Evolutionary conservation across 2,329 filamentous ascomycete genomes (phyloP).

Genomic region (Zymoseptoria passerinii): DNA sequence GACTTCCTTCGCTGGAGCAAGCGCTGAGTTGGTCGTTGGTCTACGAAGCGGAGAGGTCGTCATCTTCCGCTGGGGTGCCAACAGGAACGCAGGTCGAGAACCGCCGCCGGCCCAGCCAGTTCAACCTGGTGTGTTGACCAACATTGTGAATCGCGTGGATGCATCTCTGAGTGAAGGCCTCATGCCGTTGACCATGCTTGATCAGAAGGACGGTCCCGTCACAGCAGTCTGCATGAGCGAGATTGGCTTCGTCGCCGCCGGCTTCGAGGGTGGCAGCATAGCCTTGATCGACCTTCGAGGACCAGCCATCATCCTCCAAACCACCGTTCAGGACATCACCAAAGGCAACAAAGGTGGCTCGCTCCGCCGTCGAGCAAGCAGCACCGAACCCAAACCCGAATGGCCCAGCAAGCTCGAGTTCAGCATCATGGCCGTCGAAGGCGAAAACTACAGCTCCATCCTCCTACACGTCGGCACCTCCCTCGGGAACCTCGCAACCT

Average conservation of each 20-base stretch:
- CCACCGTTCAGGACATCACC: constrained; percentile 61
- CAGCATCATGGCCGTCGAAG: constrained; percentile 84
- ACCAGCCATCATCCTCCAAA: constrained; percentile 72
- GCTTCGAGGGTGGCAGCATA: constrained; percentile 73
- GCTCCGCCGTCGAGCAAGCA: constrained; percentile 50
- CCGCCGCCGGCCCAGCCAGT: constrained; percentile 43
- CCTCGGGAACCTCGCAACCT: constrained; percentile 72
- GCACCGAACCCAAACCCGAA: constrained; percentile 48
- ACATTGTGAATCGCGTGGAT: constrained; percentile 67
- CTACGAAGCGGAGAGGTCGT: constrained; percentile 75
- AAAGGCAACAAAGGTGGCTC: constrained; percentile 70
- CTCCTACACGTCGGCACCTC: constrained; percentile 86
- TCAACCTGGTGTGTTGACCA: constrained; percentile 50
- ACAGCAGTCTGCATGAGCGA: constrained; percentile 78
- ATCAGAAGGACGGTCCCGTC: constrained; percentile 74
- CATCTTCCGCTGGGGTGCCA: constrained; percentile 80
- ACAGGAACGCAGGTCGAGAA: constrained; percentile 62
- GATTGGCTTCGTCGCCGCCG: constrained; percentile 82
- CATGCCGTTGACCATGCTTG: constrained; percentile 69
- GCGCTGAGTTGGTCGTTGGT: constrained; percentile 78
- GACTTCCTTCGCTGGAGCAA: constrained; percentile 72
- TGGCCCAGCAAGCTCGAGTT: constrained; percentile 82
- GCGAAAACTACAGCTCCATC: constrained; percentile 92
- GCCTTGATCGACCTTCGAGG: constrained; percentile 82
- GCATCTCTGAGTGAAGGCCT: constrained; percentile 67